Base-by-base conservation (phyloP, 2,329 filamentous ascomycete species). In the Aspergillus fructus region DNA sequence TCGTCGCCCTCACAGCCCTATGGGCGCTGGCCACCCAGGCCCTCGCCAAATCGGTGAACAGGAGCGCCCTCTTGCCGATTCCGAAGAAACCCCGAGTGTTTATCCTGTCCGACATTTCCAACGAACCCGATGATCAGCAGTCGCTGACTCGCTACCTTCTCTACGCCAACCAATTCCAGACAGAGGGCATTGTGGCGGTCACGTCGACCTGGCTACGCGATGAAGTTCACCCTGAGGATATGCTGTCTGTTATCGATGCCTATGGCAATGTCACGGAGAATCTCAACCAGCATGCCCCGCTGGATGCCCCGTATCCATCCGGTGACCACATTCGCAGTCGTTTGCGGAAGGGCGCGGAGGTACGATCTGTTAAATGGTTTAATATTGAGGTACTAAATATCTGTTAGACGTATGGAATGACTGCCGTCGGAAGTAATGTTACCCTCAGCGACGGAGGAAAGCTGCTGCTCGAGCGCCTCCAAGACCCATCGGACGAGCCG, bases 121-220 rank as follows among this genome's bases (percentile, higher is more conserved):
- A 49, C 45, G 52, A 55, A 19, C 52, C 52, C 23, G 52, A 55
- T 2, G 52, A 55, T 17, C 45, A 45, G 37, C 33, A 55, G 45
- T 55, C 52, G 3, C 43, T 55, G 8, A 45, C 49, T 7, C 52
- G 52, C 13, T 55, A 41, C 56, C 69, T 81, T 4, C 65, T 78
- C 2, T 81, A 81, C 61, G 67, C 73, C 6, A 79, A 81, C 62
- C 71, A 81, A 62, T 79, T 81, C 61, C 62, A 74, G n/a, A 78
- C 75, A 3, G 68, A 78, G 45, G 79, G 77, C 5, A 64, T 80
- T n/a, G 75, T 78, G 5, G 79, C 77, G 9, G 72, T 69, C 42
- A 80, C 79, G 0, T 80, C 78, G 3, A 77, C 71, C 17, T 80
- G 77, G 77, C 71, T 80, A 65, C 74, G 66, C 45, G 67, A 67